Percentiles rank a stretch among this genome's conserved stretches.
These are phyloP conservation scores for Hemileccinum impolitum DNA, from an alignment of 768 basidiomycete species.

Conservation along the genomic window DNA sequence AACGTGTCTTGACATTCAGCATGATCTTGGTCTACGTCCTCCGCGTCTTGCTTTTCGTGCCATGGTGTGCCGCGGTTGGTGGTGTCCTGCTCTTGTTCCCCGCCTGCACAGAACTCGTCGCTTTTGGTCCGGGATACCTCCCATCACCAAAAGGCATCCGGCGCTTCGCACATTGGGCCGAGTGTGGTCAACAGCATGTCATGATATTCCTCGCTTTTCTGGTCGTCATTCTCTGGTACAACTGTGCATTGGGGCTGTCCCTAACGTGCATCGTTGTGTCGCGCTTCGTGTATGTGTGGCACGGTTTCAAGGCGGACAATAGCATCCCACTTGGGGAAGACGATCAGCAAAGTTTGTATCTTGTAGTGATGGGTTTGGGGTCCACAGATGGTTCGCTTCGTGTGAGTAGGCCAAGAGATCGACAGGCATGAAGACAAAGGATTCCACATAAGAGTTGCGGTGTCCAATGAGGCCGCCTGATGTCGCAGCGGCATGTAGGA, in stretches of 20 bases:
- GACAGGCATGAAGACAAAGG: neutral
- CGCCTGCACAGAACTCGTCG: slow-evolving; percentile 21
- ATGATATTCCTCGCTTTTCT: slow-evolving; percentile 31
- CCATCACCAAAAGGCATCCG: slow-evolving; percentile 28
- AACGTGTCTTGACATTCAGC: neutral
- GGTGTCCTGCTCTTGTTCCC: slow-evolving; percentile 32
- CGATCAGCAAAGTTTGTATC: slow-evolving; percentile 34
- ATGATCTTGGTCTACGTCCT: slow-evolving; percentile 2
- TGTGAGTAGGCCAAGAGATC: neutral
- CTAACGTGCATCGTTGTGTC: slow-evolving; percentile 15
- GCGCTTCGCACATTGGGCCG: slow-evolving; percentile 38
- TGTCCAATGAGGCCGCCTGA: neutral
- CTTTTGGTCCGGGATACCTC: slow-evolving; percentile 31
- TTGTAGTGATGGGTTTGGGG: slow-evolving; percentile 23
- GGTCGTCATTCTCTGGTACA: slow-evolving; percentile 17
- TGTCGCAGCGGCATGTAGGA: no score
- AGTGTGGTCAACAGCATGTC: slow-evolving; percentile 33
- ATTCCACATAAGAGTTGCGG: neutral
- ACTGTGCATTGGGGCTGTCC: slow-evolving; percentile 16
- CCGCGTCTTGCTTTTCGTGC: slow-evolving; percentile 28
- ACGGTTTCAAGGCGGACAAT: slow-evolving; percentile 19
- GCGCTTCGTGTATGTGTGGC: slow-evolving; percentile 30
- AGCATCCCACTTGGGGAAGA: slow-evolving; percentile 29
- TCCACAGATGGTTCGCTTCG: slow-evolving; percentile 3
- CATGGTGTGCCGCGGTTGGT: slow-evolving; percentile 36